These are phyloP conservation scores for Thermochaetoides thermophila DNA, from an alignment of 495 filamentous ascomycete genomes.

Conservation along the genomic window DNA sequence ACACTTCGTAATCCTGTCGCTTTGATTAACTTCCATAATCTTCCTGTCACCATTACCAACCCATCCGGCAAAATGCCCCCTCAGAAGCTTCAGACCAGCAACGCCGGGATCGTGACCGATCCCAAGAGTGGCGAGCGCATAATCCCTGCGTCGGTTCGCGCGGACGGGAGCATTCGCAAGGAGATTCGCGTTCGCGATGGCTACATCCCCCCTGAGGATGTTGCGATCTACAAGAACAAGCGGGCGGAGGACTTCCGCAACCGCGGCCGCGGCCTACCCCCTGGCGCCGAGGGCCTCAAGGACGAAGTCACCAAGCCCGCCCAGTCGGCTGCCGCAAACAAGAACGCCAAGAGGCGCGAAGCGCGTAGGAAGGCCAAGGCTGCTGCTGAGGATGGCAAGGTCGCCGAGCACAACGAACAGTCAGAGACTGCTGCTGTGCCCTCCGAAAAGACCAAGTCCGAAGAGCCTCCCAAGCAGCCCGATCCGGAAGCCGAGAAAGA, in stretches of 20 bases:
- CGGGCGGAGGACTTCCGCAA: slow-evolving; percentile 76
- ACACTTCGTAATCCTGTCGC: no score
- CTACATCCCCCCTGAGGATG: slow-evolving; percentile 89
- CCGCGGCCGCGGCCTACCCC: slow-evolving; percentile 56
- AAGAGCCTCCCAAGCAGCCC: slow-evolving; percentile 18
- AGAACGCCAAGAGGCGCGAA: slow-evolving; percentile 88
- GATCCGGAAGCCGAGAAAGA: slow-evolving; percentile 69
- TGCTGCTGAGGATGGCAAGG: slow-evolving; percentile 17
- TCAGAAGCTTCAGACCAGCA: no score
- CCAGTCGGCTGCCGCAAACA: slow-evolving; percentile 46
- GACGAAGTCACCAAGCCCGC: slow-evolving; percentile 37
- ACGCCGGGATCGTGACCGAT: slow-evolving; percentile 69
- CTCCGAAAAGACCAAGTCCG: slow-evolving; percentile 15
- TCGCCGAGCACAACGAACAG: no score
- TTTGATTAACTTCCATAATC: no score
- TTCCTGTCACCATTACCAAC: no score
- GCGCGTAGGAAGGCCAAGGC: slow-evolving; percentile 78
- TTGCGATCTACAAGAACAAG: slow-evolving; percentile 90
- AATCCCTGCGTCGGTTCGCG: slow-evolving; percentile 72
- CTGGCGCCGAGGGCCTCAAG: slow-evolving; percentile 58
- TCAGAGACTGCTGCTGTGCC: slow-evolving; percentile 20
- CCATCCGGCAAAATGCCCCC: no score
- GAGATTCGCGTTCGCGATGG: slow-evolving; percentile 89
- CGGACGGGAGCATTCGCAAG: slow-evolving; percentile 77
- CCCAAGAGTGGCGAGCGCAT: slow-evolving; percentile 59